Evolutionary conservation across 192 early-diverging fungal genomes (phyloP), one percentile per base, ranked within the genome.

Genomic region (Backusella psychrophila): DNA sequence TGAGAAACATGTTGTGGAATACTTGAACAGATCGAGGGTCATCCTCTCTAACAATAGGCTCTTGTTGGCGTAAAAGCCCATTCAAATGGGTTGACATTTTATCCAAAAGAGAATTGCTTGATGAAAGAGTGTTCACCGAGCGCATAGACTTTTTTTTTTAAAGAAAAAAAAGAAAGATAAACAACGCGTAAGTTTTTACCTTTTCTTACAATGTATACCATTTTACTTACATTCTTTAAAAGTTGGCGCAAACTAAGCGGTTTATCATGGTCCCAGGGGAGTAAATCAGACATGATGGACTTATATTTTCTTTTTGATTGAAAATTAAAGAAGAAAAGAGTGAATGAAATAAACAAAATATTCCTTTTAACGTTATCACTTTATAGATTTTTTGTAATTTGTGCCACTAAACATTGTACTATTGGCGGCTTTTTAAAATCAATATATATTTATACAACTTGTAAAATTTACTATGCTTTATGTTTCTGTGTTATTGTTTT

Each of bases 241-340:
- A 79, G 56, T 35, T 74, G 65, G 29, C 73, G 69, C 3, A 79
- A 11, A 34, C 65, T 79, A 34, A 74, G 21, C 2, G 39, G 66
- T 8, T 66, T 70, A 3, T 79, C 78, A 23, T 70, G n/a, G 33
- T 70, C 69, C 78, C 78, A 79, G 31, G 78, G 78, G 34, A 79
- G 65, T 52, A 19, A 21, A 26, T 73, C 63, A 53, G 63, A 26
- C 71, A 72, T 78, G 11, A 36, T 73, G 11, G 26, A 1, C 12
- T 31, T 34, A n/a, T 59, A 2, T 23, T 38, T 19, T 71, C 4
- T 33, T 70, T 36, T 17, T 36, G 44, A 72, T 19, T 14, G 71
- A 49, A 69, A 65, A 39, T 6, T 56, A 34, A 29, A 67, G 39
- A 8, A 39, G 23, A 46, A 65, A 35, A 63, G 23, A 44, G 65